Evolutionary conservation across 108 stramenopile genomes (phyloP), one percentile per base, ranked within the genome.

Genomic region (Aurantiochytrium sp.): DNA sequence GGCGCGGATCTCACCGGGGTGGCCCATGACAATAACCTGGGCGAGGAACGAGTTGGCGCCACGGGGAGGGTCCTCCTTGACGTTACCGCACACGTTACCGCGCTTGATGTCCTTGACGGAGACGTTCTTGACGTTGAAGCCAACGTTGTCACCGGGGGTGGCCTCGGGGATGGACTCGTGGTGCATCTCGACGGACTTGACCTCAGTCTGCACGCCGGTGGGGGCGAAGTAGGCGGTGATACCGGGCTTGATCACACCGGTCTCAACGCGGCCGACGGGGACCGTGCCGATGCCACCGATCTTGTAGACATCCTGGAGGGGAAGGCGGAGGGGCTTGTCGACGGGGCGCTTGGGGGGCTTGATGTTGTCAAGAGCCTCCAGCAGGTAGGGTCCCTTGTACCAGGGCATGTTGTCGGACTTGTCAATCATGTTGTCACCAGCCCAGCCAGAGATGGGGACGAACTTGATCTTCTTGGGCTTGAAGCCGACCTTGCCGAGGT

Each of bases 181-280:
- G 92, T 98, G 96, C 96, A 97, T 97, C 93, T 98, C 97, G 51
- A 98, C 95, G 60, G 96, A 96, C 93, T 96, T 95, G 72, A 97
- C 95, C 89, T 96, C 96, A 57, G 96, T 95, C 42, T 88, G 47
- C 14, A 97, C 71, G 60, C 94, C 96, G 83, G 88, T 64, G 59
- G 98, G 98, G 59, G 96, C 96, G 92, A 98, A 96, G 42, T 60
- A 60, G 60, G 93, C 93, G 88, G 93, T 92, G 92, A 97, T 97
- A 88, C 96, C 97, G 89, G 97, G 96, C 95, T 96, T 96, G 71
- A 98, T 91, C 44, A 94, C 88, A 57, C 98, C 98, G 60, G 97
- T 97, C 93, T 97, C 98, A 60, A 98, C 96, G 44, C 97, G 96
- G 76, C 98, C 98, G 59, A 96, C 96, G 60, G 97, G 96, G 87